Conservation (phyloP, 768 basidiomycete species). For the Candolleomyces eurysporus region DNA sequence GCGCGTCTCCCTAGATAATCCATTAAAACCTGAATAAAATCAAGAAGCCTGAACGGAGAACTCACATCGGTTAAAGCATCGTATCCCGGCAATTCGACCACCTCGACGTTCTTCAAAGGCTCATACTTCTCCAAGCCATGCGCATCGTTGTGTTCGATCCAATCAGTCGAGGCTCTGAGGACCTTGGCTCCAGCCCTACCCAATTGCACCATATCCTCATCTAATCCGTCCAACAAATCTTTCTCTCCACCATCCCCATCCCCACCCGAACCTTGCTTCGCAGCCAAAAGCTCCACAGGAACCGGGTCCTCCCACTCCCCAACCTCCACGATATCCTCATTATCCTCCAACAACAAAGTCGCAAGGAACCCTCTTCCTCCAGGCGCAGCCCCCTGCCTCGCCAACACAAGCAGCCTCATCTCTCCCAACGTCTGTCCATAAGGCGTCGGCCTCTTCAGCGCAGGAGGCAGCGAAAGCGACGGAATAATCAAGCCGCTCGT, state of each 20-base stretch:
- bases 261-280: background rate
- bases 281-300: background rate
- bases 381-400: slow-evolving; percentile 32
- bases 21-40: slow-evolving; percentile 6
- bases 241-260: slow-evolving; percentile 5
- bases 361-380: slow-evolving; percentile 44
- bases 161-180: slow-evolving; percentile 64
- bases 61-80: slow-evolving; percentile 45
- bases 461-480: slow-evolving; percentile 58
- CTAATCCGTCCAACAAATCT: slow-evolving; percentile 24
- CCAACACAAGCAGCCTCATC: slow-evolving; percentile 54
- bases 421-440: slow-evolving; percentile 70
- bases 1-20: slow-evolving; percentile 28
- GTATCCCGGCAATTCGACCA: slow-evolving; percentile 49
- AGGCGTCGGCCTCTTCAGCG: slow-evolving; percentile 61
- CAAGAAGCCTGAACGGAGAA: slow-evolving; percentile 12
- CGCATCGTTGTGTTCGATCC: slow-evolving; percentile 64
- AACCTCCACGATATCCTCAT: slow-evolving; percentile 65
- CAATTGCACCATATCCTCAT: slow-evolving; percentile 8
- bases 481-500: slow-evolving; percentile 61
- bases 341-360: slow-evolving; percentile 55
- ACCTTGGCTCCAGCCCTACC: slow-evolving; percentile 24
- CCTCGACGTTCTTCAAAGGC: slow-evolving; percentile 62
- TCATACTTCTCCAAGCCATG: slow-evolving; percentile 68
- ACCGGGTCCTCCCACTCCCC: slow-evolving; percentile 54